Evolutionary conservation across 1,284 basidiomycete genomes (phyloP), one percentile per base, ranked within the genome.

Genomic region (Omphalotus olearius): DNA sequence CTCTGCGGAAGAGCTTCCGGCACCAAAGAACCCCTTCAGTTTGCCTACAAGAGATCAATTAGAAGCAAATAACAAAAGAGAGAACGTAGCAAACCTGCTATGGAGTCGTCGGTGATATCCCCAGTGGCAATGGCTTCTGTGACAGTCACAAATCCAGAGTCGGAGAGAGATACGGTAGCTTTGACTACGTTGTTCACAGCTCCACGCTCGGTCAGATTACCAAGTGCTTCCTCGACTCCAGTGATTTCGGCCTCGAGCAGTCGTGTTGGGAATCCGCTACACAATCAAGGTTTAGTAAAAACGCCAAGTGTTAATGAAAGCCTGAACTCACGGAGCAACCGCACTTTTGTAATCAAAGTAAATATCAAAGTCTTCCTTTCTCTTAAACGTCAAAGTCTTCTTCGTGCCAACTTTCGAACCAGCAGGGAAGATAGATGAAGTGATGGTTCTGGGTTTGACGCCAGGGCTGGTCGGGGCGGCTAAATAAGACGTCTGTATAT

Each of bases 1-100:
- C 11, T 64, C 57, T n/a, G 69, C 61, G 1, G 76, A 72, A 51
- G 76, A 73, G 42, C 64, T 63, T 6, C 78, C 74, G 55, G 78
- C 83, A 39, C 86, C 86, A 63, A 96, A 94, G 55, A 97, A 71
- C 35, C 83, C 85, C 70, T 94, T 95, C 56, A 97, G 69, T 71
- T 87, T 91, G 54, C 85, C 89, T 84, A 63, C 45, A 48, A 50
- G 50, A 55, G 50, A 41, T 51, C 25, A 18, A 6, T 37, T 11
- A 23, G 18, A 23, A 25, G 36, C n/a, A 30, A 16, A 28, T 55
- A 39, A 53, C 17, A 25, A 36, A 20, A 42, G 18, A 48, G 25
- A 40, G 16, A 9, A 16, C 6, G 23, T 9, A 1, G 16, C 74
- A 60, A 66, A 81, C 88, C 88, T 51, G 85, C 76, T 23, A 92